Percentiles rank a stretch among this genome's conserved stretches.
Conservation (phyloP, 371 early-diverging fungal species). For the Mortierella sp. region DNA sequence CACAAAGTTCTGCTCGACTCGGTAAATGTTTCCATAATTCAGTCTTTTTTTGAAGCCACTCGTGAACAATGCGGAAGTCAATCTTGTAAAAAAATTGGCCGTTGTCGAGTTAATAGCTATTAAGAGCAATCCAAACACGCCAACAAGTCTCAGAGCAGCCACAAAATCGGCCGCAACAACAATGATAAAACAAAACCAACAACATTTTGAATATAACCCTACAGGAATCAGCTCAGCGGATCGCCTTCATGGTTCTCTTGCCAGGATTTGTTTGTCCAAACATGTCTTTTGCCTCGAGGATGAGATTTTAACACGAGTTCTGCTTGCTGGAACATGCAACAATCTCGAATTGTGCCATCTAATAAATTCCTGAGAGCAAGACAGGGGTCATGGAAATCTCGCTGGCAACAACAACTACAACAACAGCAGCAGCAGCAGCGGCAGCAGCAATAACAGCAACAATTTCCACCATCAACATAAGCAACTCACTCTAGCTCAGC, state of each 20-base stretch:
- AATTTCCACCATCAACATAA: background rate
- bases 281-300: background rate
- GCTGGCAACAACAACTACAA: background rate
- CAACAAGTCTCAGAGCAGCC: background rate
- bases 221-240: background rate
- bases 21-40: background rate
- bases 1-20: slow-evolving; percentile 21
- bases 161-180: background rate
- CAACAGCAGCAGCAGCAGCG: background rate
- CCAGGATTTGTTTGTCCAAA: slow-evolving; percentile 10
- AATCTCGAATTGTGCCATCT: slow-evolving; percentile 5
- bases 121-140: no score
- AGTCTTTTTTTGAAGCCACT: background rate
- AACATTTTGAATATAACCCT: slow-evolving; percentile 1
- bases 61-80: slow-evolving; percentile 1
- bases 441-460: background rate
- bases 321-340: background rate
- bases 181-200: background rate
- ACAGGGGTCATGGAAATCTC: background rate
- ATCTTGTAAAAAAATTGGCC: no score
- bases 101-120: no score
- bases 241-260: slow-evolving; percentile 5
- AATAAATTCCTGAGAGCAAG: slow-evolving; percentile 1
- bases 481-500: background rate
- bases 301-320: slow-evolving; percentile 7